Percentiles rank a stretch among this genome's conserved stretches.
These are phyloP conservation scores for Protea cynaroides DNA, from an alignment of 164 flowering plant genomes.

Conservation along the genomic window DNA sequence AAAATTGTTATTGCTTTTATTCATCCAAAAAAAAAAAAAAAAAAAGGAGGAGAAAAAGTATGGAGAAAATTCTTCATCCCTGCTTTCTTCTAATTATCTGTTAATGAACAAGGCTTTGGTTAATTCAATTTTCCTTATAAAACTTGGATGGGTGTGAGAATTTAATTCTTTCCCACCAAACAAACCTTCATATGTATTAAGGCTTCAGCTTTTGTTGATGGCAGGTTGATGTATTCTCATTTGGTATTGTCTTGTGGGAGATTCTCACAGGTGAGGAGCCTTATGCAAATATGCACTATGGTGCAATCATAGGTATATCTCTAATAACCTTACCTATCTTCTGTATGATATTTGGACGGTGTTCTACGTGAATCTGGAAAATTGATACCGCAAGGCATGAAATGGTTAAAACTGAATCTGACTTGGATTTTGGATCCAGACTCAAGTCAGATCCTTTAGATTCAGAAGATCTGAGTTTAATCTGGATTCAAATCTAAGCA, in stretches of 20 bases:
- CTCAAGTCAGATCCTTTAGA: too few relatives aligned
- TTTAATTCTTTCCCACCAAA: not conserved
- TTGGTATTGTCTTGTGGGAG: constrained; percentile 97
- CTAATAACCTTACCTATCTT: not conserved
- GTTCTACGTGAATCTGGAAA: too few relatives aligned
- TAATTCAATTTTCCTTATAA: too few relatives aligned
- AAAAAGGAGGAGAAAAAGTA: too few relatives aligned
- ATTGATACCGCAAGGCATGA: too few relatives aligned
- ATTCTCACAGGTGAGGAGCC: constrained; percentile 98
- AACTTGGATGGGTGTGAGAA: not conserved
- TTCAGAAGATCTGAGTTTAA: too few relatives aligned
- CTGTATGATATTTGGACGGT: not conserved
- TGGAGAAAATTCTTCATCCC: too few relatives aligned
- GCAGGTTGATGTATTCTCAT: constrained; percentile 99
- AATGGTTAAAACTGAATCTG: too few relatives aligned
- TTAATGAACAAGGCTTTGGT: not conserved
- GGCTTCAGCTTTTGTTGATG: constrained; percentile 1
- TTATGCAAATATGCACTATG: constrained; percentile 95
- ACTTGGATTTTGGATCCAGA: too few relatives aligned
- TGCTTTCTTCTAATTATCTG: not conserved
- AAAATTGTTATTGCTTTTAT: too few relatives aligned
- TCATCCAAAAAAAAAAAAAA: too few relatives aligned
- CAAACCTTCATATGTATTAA: not conserved
- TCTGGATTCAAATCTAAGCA: too few relatives aligned
- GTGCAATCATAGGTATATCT: constrained; percentile 78